Conservation (phyloP, 768 basidiomycete species). For the Guyanaporus albipodus region DNA sequence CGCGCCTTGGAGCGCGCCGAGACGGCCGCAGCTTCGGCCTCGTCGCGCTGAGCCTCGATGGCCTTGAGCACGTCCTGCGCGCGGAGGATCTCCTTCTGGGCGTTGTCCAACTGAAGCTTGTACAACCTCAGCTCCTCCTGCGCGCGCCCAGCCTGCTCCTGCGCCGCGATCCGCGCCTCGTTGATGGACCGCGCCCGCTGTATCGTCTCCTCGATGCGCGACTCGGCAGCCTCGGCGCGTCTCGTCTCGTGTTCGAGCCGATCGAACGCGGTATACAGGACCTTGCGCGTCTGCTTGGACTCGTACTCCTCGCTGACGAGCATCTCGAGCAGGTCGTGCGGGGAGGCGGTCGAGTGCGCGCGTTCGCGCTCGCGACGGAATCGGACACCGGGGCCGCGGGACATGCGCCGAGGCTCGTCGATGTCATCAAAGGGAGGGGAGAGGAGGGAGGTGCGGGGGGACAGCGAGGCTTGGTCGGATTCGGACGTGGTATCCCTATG, state of each 20-base stretch:
- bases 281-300: conserved; percentile 35
- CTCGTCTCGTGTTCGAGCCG: conserved; percentile 36
- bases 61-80: conserved; percentile 51
- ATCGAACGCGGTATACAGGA: conserved; percentile 35
- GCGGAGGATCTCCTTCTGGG: conserved; percentile 54
- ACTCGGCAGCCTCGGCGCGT: conserved; percentile 35
- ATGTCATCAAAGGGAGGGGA: conserved; percentile 19
- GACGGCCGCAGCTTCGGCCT: conserved; percentile 46
- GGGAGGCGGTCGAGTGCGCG: conserved; percentile 28
- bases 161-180: conserved; percentile 29
- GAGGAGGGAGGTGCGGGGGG: conserved; percentile 28
- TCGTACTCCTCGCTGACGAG: conserved; percentile 42
- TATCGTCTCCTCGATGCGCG: conserved; percentile 30
- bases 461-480: conserved; percentile 26
- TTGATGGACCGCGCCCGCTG: conserved; percentile 29
- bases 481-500: conserved; percentile 21
- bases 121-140: conserved; percentile 53
- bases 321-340: conserved; percentile 29
- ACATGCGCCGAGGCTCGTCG: conserved; percentile 4
- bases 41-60: conserved; percentile 44
- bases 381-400: conserved; percentile 30
- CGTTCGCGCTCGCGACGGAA: conserved; percentile 35
- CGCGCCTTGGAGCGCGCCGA: conserved; percentile 44
- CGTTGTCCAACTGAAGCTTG: conserved; percentile 53
- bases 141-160: conserved; percentile 28